Percentiles rank a stretch among this genome's conserved stretches.
These are phyloP conservation scores for Naganishia randhawae DNA, from an alignment of 768 basidiomycete species.

Conservation along the genomic window DNA sequence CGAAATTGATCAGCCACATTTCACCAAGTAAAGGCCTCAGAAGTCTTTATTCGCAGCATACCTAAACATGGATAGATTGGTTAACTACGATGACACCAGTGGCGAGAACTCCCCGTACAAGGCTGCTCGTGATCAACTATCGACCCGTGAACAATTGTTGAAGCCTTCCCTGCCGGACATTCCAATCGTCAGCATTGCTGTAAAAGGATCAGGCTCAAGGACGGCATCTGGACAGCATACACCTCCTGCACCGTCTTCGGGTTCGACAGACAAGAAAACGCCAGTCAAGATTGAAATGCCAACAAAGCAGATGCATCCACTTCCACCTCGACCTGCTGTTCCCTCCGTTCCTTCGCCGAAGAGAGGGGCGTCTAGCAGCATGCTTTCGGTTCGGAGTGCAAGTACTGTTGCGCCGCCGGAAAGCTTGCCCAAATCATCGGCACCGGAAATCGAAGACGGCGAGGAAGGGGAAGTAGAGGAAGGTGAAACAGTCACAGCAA, in stretches of 20 bases:
- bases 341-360: background rate
- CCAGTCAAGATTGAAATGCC: background rate
- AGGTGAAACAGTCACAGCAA: background rate
- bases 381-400: background rate
- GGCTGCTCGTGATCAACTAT: background rate
- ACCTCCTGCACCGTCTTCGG: background rate
- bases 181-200: background rate
- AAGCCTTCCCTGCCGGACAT: background rate
- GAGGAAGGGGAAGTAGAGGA: conserved; percentile 13
- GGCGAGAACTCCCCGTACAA: conserved; percentile 1
- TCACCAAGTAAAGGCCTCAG: background rate
- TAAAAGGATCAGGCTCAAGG: conserved; percentile 8
- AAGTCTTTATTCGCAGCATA: background rate
- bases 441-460: background rate
- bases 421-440: too few relatives aligned
- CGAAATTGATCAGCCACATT: background rate
- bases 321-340: background rate
- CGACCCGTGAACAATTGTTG: too few relatives aligned
- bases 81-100: conserved; percentile 2
- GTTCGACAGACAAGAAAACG: background rate
- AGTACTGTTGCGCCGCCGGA: background rate
- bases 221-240: background rate
- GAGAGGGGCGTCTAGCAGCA: background rate
- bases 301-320: background rate
- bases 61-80: background rate